Base-by-base conservation (phyloP, 2,329 filamentous ascomycete genomes). In the Dactylellina haptotyla region DNA sequence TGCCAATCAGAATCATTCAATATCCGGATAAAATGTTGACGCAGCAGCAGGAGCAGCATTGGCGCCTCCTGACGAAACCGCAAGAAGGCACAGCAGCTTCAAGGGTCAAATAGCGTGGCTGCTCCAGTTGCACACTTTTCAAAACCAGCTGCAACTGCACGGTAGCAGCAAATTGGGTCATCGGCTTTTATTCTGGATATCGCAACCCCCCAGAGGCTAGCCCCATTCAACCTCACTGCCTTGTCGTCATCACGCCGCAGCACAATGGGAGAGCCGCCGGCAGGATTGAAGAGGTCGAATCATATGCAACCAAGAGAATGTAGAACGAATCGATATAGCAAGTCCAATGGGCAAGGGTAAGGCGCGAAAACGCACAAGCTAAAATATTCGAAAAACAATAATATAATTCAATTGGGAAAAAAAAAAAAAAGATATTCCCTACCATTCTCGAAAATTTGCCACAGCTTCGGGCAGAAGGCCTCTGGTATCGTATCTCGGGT, bases 401-500 rank as follows among this genome's bases (percentile, higher is more conserved):
- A n/a, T n/a, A n/a, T n/a, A n/a, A n/a, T n/a, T n/a, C n/a, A n/a
- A n/a, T n/a, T n/a, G n/a, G 46, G 37, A 16, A 34, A 23, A 30
- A 28, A 50, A 16, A 51, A 58, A 51, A 51, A 57, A 46, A 61
- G 30, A 50, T 23, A 32, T 23, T 59, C 53, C 61, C 39, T 80
- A 88, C 90, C 91, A 95, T 82, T 91, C 89, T 76, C 89, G 87
- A 81, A 95, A 93, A 26, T 87, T 84, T 72, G 84, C 83, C 70
- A 94, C 90, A 79, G 89, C 90, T 74, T 89, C 86, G 50, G 84
- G 83, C 51, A 95, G 82, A 79, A 94, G 90, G 14, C 91, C 91
- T 70, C 89, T 84, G n/a, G 91, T 95, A 81, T 94, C 91, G 80
- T 89, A 95, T 77, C 87, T 88, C 32, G 91, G 91, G 79, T 94